phyloP scores from a whole-genome alignment of 768 basidiomycete species.

The Pholiota molesta region DNA sequence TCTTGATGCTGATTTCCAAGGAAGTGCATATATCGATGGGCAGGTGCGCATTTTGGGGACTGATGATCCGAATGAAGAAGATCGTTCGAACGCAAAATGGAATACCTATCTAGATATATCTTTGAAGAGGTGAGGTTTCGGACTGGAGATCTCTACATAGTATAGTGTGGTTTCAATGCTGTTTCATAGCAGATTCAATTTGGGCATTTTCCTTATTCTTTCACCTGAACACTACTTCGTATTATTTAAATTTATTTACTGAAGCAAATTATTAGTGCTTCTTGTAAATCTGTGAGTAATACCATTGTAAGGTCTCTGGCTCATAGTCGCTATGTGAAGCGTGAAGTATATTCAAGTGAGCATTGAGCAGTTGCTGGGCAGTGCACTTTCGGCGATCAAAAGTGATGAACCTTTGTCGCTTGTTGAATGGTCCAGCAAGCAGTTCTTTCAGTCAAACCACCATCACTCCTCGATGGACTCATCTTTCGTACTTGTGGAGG shows the following conservation, averaged over 20 bases:
- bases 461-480: neutral
- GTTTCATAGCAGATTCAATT: neutral
- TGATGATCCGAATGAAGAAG: neutral
- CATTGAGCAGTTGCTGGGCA: too few relatives aligned
- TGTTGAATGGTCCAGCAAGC: neutral
- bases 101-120: conserved; percentile 2
- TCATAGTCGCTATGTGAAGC: too few relatives aligned
- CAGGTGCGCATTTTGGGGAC: conserved; percentile 3
- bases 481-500: neutral
- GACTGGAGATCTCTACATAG: too few relatives aligned
- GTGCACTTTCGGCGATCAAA: neutral
- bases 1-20: conserved; percentile 25
- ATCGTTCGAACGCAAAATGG: neutral
- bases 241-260: too few relatives aligned
- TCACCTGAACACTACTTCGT: too few relatives aligned
- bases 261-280: too few relatives aligned
- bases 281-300: too few relatives aligned
- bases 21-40: neutral
- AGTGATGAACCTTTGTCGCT: neutral
- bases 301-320: too few relatives aligned
- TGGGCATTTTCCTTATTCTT: neutral
- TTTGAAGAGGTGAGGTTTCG: neutral
- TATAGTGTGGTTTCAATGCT: too few relatives aligned
- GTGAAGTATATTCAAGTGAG: too few relatives aligned
- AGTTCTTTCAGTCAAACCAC: neutral